Base-by-base conservation (phyloP, 192 early-diverging fungal species). In the Coemansia sp. region DNA sequence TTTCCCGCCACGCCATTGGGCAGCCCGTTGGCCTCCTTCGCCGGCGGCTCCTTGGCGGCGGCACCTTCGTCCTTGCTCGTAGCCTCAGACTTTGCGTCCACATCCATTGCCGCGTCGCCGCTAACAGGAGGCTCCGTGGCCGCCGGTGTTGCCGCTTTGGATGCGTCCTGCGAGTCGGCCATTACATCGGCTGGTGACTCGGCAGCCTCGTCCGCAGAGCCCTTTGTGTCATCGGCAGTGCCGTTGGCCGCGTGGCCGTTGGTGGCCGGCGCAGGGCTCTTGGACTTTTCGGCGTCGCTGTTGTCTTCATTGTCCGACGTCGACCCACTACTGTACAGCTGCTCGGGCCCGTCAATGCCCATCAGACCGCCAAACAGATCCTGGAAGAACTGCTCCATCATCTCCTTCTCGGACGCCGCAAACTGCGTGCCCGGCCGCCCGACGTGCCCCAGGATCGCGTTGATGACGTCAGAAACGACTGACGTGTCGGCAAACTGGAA, bases 391-490 rank as follows among this genome's bases (percentile, higher is more conserved):
- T 79, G 79, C 29, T 81, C 76, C 64, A 94, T 83, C 54, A 77
- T 68, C 29, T 88, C 87, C 51, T 87, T 76, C 35, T 94, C 90
- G 23, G 45, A 60, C 46, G 62, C 74, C 46, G 51, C 72, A 62
- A 66, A 64, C 38, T 57, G 80, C 68, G 35, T 70, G 54, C 61
- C 76, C 3, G 54, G 60, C 28, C 61, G 66, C n/a, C 89, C 86
- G 4, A 91, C 80, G 56, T 82, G 84, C 3, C 79, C 75, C 50
- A 86, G 73, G 6, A 96, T 68, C 9, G 95, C 60, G 19, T 80
- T 84, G 31, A 82, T 81, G 25, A 87, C 82, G 46, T 96, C 87
- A 20, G 80, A 75, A 51, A 96, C 88, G 3, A 95, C 72, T 2
- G 77, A 76, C 2, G 63, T 44, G 44, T 94, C 90, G 9, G 78